Conservation (phyloP, 306 rosid genomes). For the Cicer pinnatifidum region DNA sequence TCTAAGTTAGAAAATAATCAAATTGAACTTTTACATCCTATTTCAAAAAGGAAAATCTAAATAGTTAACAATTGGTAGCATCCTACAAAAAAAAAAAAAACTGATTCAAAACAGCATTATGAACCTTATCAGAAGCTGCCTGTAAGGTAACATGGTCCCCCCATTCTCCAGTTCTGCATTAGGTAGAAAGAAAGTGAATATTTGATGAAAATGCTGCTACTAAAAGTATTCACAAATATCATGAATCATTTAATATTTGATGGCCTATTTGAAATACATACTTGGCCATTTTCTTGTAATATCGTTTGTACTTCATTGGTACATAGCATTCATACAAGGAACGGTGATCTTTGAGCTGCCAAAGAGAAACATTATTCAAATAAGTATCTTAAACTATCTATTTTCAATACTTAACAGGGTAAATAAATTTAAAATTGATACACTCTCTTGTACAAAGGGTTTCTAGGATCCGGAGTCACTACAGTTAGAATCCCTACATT, state of each 20-base stretch:
- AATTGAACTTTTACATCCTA: slow-evolving; percentile 20
- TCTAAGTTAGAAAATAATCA: not conserved
- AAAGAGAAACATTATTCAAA: slow-evolving; percentile 46
- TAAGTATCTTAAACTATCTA: slow-evolving; percentile 47
- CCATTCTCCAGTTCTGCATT: slow-evolving; percentile 88
- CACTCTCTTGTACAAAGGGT: not conserved
- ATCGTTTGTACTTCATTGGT: slow-evolving; percentile 90
- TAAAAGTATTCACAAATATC: slow-evolving; percentile 21
- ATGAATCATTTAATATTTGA: slow-evolving; percentile 36
- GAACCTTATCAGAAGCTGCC: slow-evolving; percentile 93
- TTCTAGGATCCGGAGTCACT: no score
- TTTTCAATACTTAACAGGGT: not conserved
- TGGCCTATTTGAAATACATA: slow-evolving; percentile 49
- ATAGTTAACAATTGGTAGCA: slow-evolving; percentile 33
- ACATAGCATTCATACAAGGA: slow-evolving; percentile 83
- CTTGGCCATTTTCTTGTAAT: slow-evolving; percentile 88
- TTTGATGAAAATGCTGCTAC: slow-evolving; percentile 34
- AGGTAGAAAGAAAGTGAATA: slow-evolving; percentile 43
- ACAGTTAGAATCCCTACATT: no score
- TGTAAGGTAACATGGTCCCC: slow-evolving; percentile 98
- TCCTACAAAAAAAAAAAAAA: slow-evolving; percentile 11
- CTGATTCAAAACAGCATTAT: slow-evolving; percentile 6
- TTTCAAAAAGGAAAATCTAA: slow-evolving; percentile 4
- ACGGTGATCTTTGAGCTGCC: slow-evolving; percentile 74
- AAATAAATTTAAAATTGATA: not conserved